Conservation (phyloP, 2,329 filamentous ascomycete genomes). For the Cladosporium phlei region DNA sequence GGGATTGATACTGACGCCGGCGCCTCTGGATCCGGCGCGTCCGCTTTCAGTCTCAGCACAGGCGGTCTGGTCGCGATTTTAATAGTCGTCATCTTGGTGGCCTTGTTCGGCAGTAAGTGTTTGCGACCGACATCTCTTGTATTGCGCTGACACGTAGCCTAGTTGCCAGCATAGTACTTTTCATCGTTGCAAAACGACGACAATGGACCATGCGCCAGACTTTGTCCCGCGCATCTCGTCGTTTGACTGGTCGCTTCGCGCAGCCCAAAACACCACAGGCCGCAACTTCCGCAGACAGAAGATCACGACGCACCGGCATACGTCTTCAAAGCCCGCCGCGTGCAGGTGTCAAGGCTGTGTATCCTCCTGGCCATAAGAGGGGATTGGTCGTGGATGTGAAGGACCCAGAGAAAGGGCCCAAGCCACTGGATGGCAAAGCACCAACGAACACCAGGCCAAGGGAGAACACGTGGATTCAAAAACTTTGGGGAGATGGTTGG, state of each 20-base stretch:
- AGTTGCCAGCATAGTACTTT: constrained; percentile 65
- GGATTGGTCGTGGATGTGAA: constrained; percentile 24
- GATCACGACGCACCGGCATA: constrained; percentile 21
- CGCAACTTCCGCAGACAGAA: constrained; percentile 15
- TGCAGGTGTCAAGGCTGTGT: constrained; percentile 10
- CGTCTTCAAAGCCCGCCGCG: constrained; percentile 18
- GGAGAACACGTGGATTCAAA: constrained; percentile 19
- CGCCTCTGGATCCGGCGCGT: constrained; percentile 56
- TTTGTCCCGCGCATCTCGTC: constrained; percentile 59
- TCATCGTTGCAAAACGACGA: constrained; percentile 76
- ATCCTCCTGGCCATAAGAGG: constrained; percentile 21
- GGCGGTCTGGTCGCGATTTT: constrained; percentile 71
- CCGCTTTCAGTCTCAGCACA: constrained; percentile 59
- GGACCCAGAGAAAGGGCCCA: constrained; percentile 29
- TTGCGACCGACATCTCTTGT: background rate
- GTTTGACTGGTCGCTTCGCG: constrained; percentile 39
- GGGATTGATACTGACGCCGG: constrained; percentile 46
- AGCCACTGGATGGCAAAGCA: constrained; percentile 12
- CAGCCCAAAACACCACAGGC: constrained; percentile 1
- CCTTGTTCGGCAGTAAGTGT: constrained; percentile 59
- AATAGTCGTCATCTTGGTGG: constrained; percentile 62
- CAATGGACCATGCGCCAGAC: constrained; percentile 76
- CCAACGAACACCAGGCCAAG: constrained; percentile 13
- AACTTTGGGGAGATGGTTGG: constrained; percentile 26
- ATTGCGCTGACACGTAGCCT: constrained; percentile 8